phyloP scores from a whole-genome alignment of 1,139 yeast species.

The Kodamaea ohmeri region DNA sequence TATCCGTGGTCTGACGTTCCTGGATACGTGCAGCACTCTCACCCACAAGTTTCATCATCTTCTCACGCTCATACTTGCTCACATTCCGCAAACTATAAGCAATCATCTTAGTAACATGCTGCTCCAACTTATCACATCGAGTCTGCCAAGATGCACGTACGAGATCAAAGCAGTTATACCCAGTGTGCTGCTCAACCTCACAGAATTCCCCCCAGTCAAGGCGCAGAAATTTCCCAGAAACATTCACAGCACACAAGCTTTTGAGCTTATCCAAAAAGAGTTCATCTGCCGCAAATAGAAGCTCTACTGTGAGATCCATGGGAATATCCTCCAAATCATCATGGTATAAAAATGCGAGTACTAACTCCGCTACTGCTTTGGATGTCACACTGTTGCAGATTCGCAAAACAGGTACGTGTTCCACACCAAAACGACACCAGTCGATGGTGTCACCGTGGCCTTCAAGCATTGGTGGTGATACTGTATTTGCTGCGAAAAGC shows the following conservation, averaged over 20 bases:
- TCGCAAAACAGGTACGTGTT: slow-evolving; percentile 31
- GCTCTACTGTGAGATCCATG: slow-evolving; percentile 48
- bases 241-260: slow-evolving; percentile 59
- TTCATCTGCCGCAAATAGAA: slow-evolving; percentile 60
- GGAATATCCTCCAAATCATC: slow-evolving; percentile 55
- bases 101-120: slow-evolving; percentile 55
- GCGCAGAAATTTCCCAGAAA: slow-evolving; percentile 40
- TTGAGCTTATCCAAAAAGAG: slow-evolving; percentile 61
- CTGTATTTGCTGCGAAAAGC: slow-evolving; percentile 26
- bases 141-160: slow-evolving; percentile 68
- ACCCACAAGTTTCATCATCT: slow-evolving; percentile 24
- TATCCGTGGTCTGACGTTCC: slow-evolving; percentile 68
- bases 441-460: slow-evolving; percentile 20
- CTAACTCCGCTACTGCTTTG: slow-evolving; percentile 47
- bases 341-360: slow-evolving; percentile 57
- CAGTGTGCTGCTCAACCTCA: slow-evolving; percentile 20
- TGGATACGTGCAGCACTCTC: slow-evolving; percentile 59
- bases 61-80: slow-evolving; percentile 29
- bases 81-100: slow-evolving; percentile 49
- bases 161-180: slow-evolving; percentile 51
- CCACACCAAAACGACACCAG: slow-evolving; percentile 20
- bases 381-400: slow-evolving; percentile 24
- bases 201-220: slow-evolving; percentile 23
- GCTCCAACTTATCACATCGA: slow-evolving; percentile 62
- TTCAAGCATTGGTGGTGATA: slow-evolving; percentile 18